Conservation (phyloP, 768 basidiomycete genomes). For the Tylopilus rubrobrunneus region DNA sequence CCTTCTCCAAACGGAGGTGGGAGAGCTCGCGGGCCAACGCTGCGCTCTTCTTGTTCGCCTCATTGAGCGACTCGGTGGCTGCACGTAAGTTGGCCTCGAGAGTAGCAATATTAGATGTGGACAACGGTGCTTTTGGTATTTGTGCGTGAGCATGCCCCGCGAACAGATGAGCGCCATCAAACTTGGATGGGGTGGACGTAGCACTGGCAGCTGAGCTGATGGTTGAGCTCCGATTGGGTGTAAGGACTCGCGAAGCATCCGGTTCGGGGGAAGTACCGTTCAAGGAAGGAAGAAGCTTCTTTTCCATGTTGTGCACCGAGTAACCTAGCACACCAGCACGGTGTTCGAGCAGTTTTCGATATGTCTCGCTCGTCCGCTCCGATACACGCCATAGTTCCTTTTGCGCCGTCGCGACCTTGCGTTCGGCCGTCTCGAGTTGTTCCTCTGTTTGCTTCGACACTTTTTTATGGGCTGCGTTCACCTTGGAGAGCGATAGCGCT, state of each 20-base stretch:
- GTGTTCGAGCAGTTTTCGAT: conserved; percentile 70
- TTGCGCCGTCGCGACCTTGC: conserved; percentile 67
- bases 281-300: conserved; percentile 35
- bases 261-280: conserved; percentile 30
- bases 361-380: conserved; percentile 59
- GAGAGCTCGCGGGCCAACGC: conserved; percentile 62
- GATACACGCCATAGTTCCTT: conserved; percentile 68
- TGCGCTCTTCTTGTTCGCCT: conserved; percentile 57
- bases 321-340: conserved; percentile 77
- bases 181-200: conserved; percentile 50
- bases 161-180: conserved; percentile 82
- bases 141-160: conserved; percentile 74
- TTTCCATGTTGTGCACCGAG: conserved; percentile 66
- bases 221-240: conserved; percentile 47
- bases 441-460: conserved; percentile 63
- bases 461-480: conserved; percentile 55
- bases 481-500: conserved; percentile 66
- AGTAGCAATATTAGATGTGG: conserved; percentile 41
- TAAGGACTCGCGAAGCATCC: conserved; percentile 49
- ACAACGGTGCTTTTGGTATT: conserved; percentile 43
- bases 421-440: conserved; percentile 69
- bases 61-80: conserved; percentile 53
- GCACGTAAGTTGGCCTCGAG: conserved; percentile 67
- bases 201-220: conserved; percentile 47
- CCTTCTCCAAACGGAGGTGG: conserved; percentile 61